Evolutionary conservation across 108 stramenopile genomes (phyloP).

Genomic region (Nannochloropsis gaditana): DNA sequence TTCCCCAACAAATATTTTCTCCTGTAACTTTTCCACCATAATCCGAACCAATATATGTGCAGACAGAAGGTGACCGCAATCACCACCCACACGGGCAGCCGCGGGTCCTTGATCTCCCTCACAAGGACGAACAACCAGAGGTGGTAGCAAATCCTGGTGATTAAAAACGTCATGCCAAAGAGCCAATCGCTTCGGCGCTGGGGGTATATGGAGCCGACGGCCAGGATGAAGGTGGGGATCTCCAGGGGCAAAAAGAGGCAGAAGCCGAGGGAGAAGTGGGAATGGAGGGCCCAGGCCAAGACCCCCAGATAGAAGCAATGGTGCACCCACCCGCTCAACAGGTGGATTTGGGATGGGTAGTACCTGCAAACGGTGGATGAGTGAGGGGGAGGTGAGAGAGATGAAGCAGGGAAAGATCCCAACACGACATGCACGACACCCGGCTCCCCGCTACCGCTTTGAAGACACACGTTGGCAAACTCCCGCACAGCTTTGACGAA

Average conservation of each 20-base stretch:
- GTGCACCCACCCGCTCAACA: not conserved
- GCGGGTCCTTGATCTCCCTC: not conserved
- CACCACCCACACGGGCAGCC: not conserved
- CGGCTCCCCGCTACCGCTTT: too few relatives aligned
- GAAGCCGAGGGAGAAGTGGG: not conserved
- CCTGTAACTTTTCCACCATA: not conserved
- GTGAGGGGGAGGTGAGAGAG: not conserved
- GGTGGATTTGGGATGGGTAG: not conserved
- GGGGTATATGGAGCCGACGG: not conserved
- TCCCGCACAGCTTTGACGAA: too few relatives aligned
- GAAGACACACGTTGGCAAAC: too few relatives aligned
- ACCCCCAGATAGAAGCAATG: not conserved
- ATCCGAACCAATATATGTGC: not conserved
- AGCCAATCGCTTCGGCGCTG: not conserved
- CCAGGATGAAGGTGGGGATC: not conserved
- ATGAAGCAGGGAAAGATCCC: not conserved
- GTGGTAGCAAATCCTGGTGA: slow-evolving; percentile 1
- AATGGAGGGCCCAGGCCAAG: not conserved
- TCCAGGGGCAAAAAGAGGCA: not conserved
- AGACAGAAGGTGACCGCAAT: not conserved
- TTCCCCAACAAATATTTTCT: not conserved
- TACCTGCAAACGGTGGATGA: not conserved
- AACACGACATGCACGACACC: too few relatives aligned
- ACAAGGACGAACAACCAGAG: not conserved
- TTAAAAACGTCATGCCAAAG: not conserved